phyloP scores from a whole-genome alignment of 139 green algal species.

The Micractinium sp. region DNA sequence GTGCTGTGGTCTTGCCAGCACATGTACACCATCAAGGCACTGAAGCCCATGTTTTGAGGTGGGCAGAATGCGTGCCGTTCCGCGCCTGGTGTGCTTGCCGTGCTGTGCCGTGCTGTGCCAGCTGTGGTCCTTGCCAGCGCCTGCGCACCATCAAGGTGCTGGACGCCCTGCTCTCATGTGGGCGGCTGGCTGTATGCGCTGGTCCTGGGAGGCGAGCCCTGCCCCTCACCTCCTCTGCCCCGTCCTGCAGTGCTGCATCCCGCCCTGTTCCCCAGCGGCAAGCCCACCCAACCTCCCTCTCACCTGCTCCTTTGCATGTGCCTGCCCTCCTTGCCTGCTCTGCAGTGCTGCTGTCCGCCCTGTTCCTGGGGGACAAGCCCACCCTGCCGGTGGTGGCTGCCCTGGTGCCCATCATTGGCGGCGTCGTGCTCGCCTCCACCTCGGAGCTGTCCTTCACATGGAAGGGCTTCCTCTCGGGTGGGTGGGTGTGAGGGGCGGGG shows the following conservation, averaged over 20 bases:
- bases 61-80: no score
- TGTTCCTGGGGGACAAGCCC: conserved; percentile 89
- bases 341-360: conserved; percentile 78
- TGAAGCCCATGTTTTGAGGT: conserved; percentile 92
- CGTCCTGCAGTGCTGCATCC: conserved; percentile 77
- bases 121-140: neutral
- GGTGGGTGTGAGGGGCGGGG: neutral
- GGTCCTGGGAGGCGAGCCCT: no score
- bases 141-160: no score
- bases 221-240: neutral
- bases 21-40: conserved; percentile 98
- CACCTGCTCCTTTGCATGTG: neutral
- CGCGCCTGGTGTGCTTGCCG: no score
- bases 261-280: neutral
- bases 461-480: conserved; percentile 83
- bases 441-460: conserved; percentile 73
- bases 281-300: neutral
- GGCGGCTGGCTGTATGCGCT: no score
- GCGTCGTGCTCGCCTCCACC: conserved; percentile 87
- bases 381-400: conserved; percentile 72
- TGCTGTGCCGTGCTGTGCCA: neutral
- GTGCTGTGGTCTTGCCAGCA: conserved; percentile 90
- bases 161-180: no score
- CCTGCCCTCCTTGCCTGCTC: neutral
- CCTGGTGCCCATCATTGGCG: conserved; percentile 92